Base-by-base conservation (phyloP, 1,284 basidiomycete species). In the Sporisorium exsertum region DNA sequence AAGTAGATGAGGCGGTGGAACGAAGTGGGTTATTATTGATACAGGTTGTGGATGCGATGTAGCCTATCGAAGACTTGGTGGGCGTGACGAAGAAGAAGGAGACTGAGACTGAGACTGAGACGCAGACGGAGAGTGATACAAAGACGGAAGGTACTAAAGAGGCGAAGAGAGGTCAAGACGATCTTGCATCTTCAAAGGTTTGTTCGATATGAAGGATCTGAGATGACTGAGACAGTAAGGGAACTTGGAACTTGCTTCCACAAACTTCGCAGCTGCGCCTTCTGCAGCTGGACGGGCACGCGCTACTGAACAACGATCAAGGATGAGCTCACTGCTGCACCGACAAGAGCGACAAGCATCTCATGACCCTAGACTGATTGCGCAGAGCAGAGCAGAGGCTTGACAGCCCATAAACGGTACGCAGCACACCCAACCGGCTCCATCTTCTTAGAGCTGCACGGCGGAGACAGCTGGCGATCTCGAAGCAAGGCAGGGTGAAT, bases 31-130 rank as follows among this genome's bases (percentile, higher is more conserved):
- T 22, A 6, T 32, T 20, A 26, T 55, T 32, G 32, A 26, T 55
- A 45, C 54, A 32, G 29, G 6, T 32, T 5, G 20, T 15, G 10
- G 22, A 16, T 24, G 50, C 13, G 33, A 26, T 16, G 15, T 24
- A 51, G 22, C 63, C 59, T 72, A 43, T 72, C 63, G 55, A 72
- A 66, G 59, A 59, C 45, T 53, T 24, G 18, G 32, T 22, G 57
- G 42, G 43, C 15, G 40, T n/a, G 55, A 42, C 6, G 18, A 13
- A 26, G 26, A 22, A 43, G 15, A 22, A 8, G 27, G 22, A 29
- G 49, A 18, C 32, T 8, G 40, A 29, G 6, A 32, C 32, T 22
- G 26, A 40, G 18, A 27, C n/a, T 12, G 26, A 40, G 8, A 24
- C 35, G n/a, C n/a, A n/a, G n/a, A 32, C 32, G 26, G 26, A 40